Base-by-base conservation (phyloP, 1,284 basidiomycete genomes). In the Marasmius sp. region DNA sequence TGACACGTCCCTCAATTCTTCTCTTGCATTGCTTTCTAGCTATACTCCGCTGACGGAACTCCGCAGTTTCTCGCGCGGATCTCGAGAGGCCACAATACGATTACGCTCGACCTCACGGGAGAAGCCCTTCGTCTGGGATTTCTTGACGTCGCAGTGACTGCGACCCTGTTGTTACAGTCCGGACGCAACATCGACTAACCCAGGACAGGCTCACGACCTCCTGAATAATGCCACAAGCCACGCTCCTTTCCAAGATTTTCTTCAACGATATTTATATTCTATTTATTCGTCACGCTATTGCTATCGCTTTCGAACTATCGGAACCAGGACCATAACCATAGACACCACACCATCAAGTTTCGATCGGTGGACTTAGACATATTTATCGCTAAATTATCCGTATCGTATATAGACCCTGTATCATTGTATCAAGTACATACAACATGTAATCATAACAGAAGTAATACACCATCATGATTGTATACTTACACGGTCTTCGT, bases 101-200 rank as follows among this genome's bases (percentile, higher is more conserved):
- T 81, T 54, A 68, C 69, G 3, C 69, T 82, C 14, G 75, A 80
- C 45, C 61, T 81, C 43, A 75, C 75, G 1, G 67, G 73, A 0
- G 73, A 77, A 22, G 75, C 79, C 0, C 67, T 81, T 20, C 69
- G 75, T 57, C 68, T 72, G 12, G 75, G 77, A 12, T 67, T 81
- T 34, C 64, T 80, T 1, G 73, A 81, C 18, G 60, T 68, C 6
- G 65, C 69, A 16, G 66, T 81, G 27, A 66, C 79, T 20, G 77
- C 77, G 0, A 74, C 77, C 3, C 59, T 75, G 12, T 68, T 80
- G n/a, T 64, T 81, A 33, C 77, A 78, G 53, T 79, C 71, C 2
- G 79, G 79, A 33, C 71, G 70, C 58, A 74, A 64, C 51, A 73
- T 81, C 20, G 78, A 79, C 61, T 80, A 7, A 47, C 45, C 14